Evolutionary conservation across 768 basidiomycete genomes (phyloP), one percentile per base, ranked within the genome.

Genomic region (Hygrophorus pudorinus): DNA sequence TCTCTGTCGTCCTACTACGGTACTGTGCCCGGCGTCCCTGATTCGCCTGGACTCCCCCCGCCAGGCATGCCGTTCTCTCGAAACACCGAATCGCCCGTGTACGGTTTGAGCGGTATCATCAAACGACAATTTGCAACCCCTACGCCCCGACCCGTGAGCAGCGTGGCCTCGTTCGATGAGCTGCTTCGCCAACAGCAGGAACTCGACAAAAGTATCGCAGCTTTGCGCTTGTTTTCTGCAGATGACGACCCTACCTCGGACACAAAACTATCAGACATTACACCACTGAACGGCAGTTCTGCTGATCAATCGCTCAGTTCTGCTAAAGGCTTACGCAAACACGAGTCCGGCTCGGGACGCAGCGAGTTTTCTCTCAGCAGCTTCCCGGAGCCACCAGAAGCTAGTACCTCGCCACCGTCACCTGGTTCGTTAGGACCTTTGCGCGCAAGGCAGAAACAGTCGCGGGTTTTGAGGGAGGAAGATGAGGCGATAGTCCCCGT

Each of bases 321-420:
- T 24, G 24, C 7, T 24, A 24, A 24, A 24, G 24, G 24, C 7
- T 24, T 24, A 24, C 33, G 32, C 35, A 60, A 58, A 40, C 54
- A 57, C 0, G 62, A 63, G 43, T 67, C 68, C 6, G 51, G 56
- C 11, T 64, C 70, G 7, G 59, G 59, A 30, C 58, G 59, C 13
- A 68, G 66, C 50, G 79, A 81, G n/a, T 75, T 85, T 48, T 84
- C 85, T 2, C 61, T 87, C 41, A 84, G 81, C 51, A 66, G 68
- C 35, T 86, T 86, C 61, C 84, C 83, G 3, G 61, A 70, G 29
- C 85, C 82, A 28, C 82, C 85, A 12, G 51, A 44, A 11, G 45
- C 37, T 9, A 12, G 38, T 24, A 29, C 51, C 30, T 44, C 24
- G 21, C 20, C 28, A 36, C 42, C 51, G n/a, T n/a, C 35, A 5